Evolutionary conservation across 225 moss, liverwort and hornwort species (phyloP).

Genomic region (Physcomitrium patens): DNA sequence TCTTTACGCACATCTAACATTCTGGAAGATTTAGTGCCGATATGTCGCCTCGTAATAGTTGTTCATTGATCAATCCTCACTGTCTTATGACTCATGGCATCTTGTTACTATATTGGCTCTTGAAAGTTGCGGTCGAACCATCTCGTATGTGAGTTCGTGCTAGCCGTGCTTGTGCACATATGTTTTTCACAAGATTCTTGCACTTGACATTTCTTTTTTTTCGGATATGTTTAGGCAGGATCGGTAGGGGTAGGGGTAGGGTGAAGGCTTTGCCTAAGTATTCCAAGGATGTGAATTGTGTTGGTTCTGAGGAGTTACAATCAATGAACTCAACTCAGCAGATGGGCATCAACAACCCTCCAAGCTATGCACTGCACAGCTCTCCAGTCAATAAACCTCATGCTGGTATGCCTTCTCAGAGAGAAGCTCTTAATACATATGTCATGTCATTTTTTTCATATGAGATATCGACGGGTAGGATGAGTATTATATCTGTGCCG

Average conservation of each 20-base stretch:
- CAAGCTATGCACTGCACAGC: conserved; percentile 29
- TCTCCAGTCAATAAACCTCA: conserved; percentile 16
- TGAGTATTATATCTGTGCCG: neutral
- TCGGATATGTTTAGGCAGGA: conserved; percentile 22
- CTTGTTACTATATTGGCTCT: neutral
- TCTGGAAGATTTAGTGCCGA: neutral
- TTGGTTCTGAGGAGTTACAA: conserved; percentile 31
- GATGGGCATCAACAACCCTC: conserved; percentile 11
- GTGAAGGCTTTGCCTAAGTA: conserved; percentile 19
- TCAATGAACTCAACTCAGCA: conserved; percentile 15
- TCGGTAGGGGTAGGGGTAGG: conserved; percentile 26
- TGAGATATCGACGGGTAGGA: neutral
- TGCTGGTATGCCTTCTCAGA: conserved; percentile 17
- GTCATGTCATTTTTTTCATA: conserved; percentile 7
- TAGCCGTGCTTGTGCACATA: neutral
- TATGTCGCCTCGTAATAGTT: neutral
- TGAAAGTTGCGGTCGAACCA: neutral
- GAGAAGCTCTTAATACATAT: neutral
- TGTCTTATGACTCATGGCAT: neutral
- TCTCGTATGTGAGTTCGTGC: neutral
- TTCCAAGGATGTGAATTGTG: conserved; percentile 16
- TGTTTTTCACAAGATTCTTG: neutral
- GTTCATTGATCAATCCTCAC: neutral
- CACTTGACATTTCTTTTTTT: conserved; percentile 1
- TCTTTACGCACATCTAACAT: conserved; percentile 6